phyloP scores from a whole-genome alignment of 2,329 filamentous ascomycete genomes.

The Curvularia lunata region DNA sequence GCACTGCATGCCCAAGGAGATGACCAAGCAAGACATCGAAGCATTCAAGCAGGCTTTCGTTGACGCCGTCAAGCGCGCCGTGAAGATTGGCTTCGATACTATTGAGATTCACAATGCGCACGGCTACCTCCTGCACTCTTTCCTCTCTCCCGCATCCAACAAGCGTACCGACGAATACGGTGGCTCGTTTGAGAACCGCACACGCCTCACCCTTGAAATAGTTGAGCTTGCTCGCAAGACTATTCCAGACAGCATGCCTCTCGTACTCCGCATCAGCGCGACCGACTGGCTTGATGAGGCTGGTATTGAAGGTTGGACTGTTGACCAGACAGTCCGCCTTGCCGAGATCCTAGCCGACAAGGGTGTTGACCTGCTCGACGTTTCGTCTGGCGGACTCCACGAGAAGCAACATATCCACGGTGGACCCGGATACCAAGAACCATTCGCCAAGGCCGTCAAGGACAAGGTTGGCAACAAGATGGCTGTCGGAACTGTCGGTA shows the following conservation, averaged over 20 bases:
- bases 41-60: slow-evolving; percentile 68
- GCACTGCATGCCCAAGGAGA: slow-evolving; percentile 68
- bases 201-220: slow-evolving; percentile 70
- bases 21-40: slow-evolving; percentile 73
- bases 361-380: slow-evolving; percentile 83
- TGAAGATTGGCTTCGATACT: slow-evolving; percentile 72
- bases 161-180: slow-evolving; percentile 71
- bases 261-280: slow-evolving; percentile 75
- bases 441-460: slow-evolving; percentile 75
- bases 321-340: slow-evolving; percentile 68
- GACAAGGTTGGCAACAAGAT: slow-evolving; percentile 74
- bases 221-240: slow-evolving; percentile 66
- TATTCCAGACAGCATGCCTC: slow-evolving; percentile 71
- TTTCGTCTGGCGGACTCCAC: slow-evolving; percentile 77
- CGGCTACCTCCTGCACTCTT: slow-evolving; percentile 75
- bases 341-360: slow-evolving; percentile 70
- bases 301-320: slow-evolving; percentile 68
- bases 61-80: slow-evolving; percentile 62
- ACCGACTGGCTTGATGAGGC: slow-evolving; percentile 76
- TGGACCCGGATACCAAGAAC: slow-evolving; percentile 74
- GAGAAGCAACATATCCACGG: slow-evolving; percentile 64
- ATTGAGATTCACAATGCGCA: slow-evolving; percentile 84
- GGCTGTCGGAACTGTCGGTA: slow-evolving; percentile 75
- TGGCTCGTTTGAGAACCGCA: slow-evolving; percentile 74
- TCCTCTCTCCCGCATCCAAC: slow-evolving; percentile 74